Evolutionary conservation across 2,329 filamentous ascomycete species (phyloP).

Genomic region (Huntiella abstrusa): DNA sequence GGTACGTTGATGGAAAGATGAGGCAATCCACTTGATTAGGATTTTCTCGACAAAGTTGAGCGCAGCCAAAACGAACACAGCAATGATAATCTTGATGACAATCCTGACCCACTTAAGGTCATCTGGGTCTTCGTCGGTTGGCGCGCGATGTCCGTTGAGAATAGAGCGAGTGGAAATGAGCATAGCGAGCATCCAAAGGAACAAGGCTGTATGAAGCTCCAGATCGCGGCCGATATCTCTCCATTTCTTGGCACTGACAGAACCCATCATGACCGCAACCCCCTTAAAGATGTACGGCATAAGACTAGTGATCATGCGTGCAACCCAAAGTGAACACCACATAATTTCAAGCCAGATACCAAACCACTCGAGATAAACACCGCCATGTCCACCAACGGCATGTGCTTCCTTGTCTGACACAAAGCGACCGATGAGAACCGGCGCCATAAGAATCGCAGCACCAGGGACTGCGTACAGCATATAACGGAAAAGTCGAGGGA

Average conservation of each 20-base stretch:
- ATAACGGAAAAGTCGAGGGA: constrained; percentile 31
- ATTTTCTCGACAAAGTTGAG: constrained; percentile 86
- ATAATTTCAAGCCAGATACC: constrained; percentile 88
- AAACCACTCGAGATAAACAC: constrained; percentile 72
- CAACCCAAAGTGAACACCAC: constrained; percentile 80
- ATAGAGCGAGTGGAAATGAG: constrained; percentile 74
- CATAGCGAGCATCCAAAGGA: constrained; percentile 81
- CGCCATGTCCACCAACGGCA: constrained; percentile 46
- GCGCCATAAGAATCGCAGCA: constrained; percentile 26
- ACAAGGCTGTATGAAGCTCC: constrained; percentile 68
- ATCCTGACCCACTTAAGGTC: constrained; percentile 51
- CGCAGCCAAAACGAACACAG: constrained; percentile 59
- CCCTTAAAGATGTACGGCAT: constrained; percentile 28
- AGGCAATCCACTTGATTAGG: constrained; percentile 84
- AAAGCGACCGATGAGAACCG: constrained; percentile 25
- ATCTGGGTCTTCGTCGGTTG: constrained; percentile 26
- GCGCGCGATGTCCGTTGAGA: constrained; percentile 32
- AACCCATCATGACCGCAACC: constrained; percentile 52
- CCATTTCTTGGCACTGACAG: constrained; percentile 86
- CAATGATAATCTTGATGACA: constrained; percentile 71
- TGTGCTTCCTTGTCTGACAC: constrained; percentile 21
- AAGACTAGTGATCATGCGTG: constrained; percentile 32
- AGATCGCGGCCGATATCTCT: constrained; percentile 70
- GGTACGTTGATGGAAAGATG: constrained; percentile 77
- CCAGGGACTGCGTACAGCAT: constrained; percentile 29